Evolutionary conservation across 768 basidiomycete genomes (phyloP), one percentile per base, ranked within the genome.

Genomic region (Boletus tomentosulus): DNA sequence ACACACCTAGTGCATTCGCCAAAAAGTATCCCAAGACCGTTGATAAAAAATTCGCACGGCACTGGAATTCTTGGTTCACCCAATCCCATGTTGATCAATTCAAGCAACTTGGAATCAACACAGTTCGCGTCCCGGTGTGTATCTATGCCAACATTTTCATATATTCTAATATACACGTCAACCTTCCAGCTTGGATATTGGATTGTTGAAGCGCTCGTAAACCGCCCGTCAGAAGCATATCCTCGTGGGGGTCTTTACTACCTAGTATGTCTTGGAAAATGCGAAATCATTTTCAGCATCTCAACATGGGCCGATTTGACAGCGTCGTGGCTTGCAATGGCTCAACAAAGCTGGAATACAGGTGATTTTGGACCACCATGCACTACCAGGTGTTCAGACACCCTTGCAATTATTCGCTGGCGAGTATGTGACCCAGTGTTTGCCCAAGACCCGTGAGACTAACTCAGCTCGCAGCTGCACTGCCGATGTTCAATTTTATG

Each of bases 41-140:
- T 3, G 84, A 89, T 56, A 53, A 64, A 9, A 79, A 60, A 19
- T 86, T 91, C 57, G 74, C 80, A 33, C 49, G 73, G 19, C 89
- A 92, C 59, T 89, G 87, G 87, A 62, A 76, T 10, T 80, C 82
- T 1, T 92, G 89, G 89, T 89, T 92, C 65, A 85, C 74, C 8
- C 72, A 86, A 55, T 48, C 67, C 1, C 80, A 91, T 54, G 84
- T 90, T 16, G 52, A 80, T 46, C 61, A 75, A n/a, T 71, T 92
- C 10, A 69, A 66, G 13, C 68, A 59, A 4, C 72, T 74, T 2
- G 85, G 85, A 4, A 82, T 91, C 57, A 91, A 92, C 61, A 86
- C 86, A 16, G 85, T 87, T 56, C 83, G 89, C 31, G 74, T 91
- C 59, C 89, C 89, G 1, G 87, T 88, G 59, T 54, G 83, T 51